Base-by-base conservation (phyloP, 1,284 basidiomycete species). In the Ustilago cynodontis region DNA sequence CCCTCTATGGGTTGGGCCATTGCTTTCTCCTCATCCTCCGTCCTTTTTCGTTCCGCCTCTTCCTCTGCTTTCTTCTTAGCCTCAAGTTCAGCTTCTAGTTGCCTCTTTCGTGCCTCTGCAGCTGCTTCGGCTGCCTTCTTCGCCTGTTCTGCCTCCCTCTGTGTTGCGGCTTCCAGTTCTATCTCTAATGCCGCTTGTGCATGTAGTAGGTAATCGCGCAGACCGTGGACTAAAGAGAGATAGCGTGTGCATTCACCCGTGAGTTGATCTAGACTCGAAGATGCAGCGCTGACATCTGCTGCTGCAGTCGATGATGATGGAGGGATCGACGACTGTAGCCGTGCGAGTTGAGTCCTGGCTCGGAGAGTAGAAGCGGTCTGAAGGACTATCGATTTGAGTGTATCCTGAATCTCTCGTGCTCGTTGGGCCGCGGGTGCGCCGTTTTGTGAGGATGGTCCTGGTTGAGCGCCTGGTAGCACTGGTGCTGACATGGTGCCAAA, bases 331-430 rank as follows among this genome's bases (percentile, higher is more conserved):
- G 70, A 51, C 22, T 59, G 60, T 6, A 72, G 57, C 0, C 70
- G 70, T 10, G 65, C 59, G 11, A 71, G 75, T 24, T 73, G 75
- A 4, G 67, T 66, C 60, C 59, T 66, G 22, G 76, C 50, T 22
- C 76, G 71, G 18, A 78, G 59, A 11, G 76, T 63, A 16, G 72
- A 71, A 3, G 71, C 76, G 22, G 76, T 78, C 28, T 70, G 52
- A 16, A 78, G 71, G 13, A 78, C 71, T 54, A 78, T 74, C 29
- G 59, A 61, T 39, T 65, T 70, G n/a, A 78, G 71, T 4, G 71
- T 55, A 7, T 56, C 59, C 45, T 74, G 76, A 45, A 78, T 74
- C 55, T 74, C 53, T 47, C 33, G 39, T 20, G 71, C 71, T n/a
- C 71, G 66, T 45, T 65, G 64, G 2, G 57, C 13, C 1, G 70